Evolutionary conservation across 2,329 filamentous ascomycete genomes (phyloP).

Genomic region (Hymenoscyphus salicellus): DNA sequence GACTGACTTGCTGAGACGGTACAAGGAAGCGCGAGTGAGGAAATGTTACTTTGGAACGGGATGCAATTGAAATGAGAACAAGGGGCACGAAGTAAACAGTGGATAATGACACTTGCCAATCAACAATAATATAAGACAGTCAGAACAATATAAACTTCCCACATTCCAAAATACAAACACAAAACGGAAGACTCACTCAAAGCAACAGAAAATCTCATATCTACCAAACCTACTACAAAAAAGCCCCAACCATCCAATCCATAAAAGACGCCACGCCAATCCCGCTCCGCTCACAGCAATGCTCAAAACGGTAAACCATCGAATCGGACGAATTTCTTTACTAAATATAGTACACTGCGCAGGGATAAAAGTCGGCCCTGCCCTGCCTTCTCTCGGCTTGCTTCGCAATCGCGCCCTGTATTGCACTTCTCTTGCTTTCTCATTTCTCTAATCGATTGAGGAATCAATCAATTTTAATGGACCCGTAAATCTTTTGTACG

Average conservation of each 20-base stretch:
- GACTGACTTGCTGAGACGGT: too few species aligned
- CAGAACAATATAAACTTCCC: too few species aligned
- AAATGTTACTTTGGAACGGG: too few species aligned
- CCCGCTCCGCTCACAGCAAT: background rate
- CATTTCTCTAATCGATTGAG: background rate
- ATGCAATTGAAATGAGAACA: too few species aligned
- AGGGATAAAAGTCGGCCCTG: background rate
- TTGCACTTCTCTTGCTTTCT: background rate
- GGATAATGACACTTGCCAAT: background rate
- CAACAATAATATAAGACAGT: too few species aligned
- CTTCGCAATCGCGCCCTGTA: background rate
- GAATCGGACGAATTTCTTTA: background rate
- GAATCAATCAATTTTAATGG: constrained; percentile 90
- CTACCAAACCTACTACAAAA: background rate
- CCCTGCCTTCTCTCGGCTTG: background rate
- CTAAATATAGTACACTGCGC: background rate
- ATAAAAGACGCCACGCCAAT: background rate
- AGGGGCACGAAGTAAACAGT: too few species aligned
- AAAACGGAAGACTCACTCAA: background rate
- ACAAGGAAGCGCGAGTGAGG: too few species aligned
- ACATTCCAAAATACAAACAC: background rate
- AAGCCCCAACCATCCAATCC: background rate
- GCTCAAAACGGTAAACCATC: background rate
- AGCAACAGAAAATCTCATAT: background rate
- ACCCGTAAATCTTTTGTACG: constrained; percentile 87